Percentiles rank a stretch among this genome's conserved stretches.
Evolutionary conservation across 2,329 filamentous ascomycete genomes (phyloP).

Genomic region (Trichoderma asperellum): DNA sequence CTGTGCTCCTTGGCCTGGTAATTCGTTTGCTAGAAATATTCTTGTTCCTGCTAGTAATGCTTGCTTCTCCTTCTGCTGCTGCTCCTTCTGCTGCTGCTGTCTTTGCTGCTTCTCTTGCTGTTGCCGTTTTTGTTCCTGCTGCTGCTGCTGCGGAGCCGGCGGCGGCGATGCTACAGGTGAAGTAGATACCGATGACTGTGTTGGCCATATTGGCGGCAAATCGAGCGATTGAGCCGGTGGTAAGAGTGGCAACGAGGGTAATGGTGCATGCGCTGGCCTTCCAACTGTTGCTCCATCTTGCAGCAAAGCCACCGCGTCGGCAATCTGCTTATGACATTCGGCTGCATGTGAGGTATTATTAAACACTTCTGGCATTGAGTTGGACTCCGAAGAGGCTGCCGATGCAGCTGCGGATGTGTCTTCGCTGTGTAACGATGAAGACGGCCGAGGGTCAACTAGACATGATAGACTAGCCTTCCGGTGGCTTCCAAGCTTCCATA

Average conservation of each 20-base stretch:
- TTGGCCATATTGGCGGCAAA: slow-evolving; percentile 4
- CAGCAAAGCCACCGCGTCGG: slow-evolving; percentile 31
- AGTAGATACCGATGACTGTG: background rate
- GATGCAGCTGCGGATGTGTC: slow-evolving; percentile 12
- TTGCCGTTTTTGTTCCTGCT: too few species aligned
- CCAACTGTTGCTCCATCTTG: slow-evolving; percentile 22
- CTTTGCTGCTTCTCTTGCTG: background rate
- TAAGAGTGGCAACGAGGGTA: slow-evolving; percentile 13
- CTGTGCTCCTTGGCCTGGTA: background rate
- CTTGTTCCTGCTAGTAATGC: background rate
- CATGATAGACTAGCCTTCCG: slow-evolving; percentile 29
- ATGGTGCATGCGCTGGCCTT: slow-evolving; percentile 16
- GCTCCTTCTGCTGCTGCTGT: background rate
- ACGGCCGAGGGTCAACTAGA: slow-evolving; percentile 31
- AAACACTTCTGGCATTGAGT: slow-evolving; percentile 29
- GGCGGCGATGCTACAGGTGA: background rate
- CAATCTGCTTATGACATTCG: slow-evolving; percentile 34
- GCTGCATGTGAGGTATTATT: slow-evolving; percentile 31
- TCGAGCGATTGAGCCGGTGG: background rate
- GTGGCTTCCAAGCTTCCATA: slow-evolving; percentile 37
- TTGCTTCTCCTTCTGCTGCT: background rate
- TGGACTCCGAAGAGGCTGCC: slow-evolving; percentile 28
- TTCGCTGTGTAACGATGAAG: slow-evolving; percentile 35
- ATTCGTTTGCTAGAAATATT: background rate
- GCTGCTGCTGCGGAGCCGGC: background rate